Evolutionary conservation across 805 yeast species (phyloP), one percentile per base, ranked within the genome.

Genomic region (Wickerhamomyces subpelliculosus): DNA sequence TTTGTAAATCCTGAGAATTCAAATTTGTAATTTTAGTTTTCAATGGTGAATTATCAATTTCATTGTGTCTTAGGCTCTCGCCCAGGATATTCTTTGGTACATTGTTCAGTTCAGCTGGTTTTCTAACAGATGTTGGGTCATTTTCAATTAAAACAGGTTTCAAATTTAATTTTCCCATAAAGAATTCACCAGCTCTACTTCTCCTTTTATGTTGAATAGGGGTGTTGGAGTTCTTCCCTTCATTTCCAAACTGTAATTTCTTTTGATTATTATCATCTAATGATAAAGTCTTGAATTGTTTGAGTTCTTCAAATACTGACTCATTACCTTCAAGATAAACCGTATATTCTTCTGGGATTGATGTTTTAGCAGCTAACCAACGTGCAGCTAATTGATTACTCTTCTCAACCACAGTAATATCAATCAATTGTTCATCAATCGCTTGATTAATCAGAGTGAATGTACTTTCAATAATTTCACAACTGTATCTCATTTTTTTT

Each of bases 81-180:
- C 35, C 26, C 34, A 49, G 41, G 3, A 40, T 38, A 19, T 36
- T 33, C 14, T 24, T 37, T 13, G 27, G 32, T 9, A 22, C 13
- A 11, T 32, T 31, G 17, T 31, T 31, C 9, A 36, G 13, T 1
- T 46, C 50, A 9, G 45, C 45, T 5, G 47, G 46, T 31, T 54
- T 55, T 36, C 35, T 46, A 16, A 44, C 52, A 1, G 60, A 55
- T 5, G 54, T 46, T 41, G 64, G 62, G 24, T 63, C 53, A 10
- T 55, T 56, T 23, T 58, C 57, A 25, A 65, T 52, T 28, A 64
- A 45, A 2, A 65, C 55, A 0, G 72, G 68, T 34, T 57, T 58
- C 18, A 66, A 51, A 42, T 67, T 66, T 65, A 67, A 58, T 37
- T 63, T 66, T n/a, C 63, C 60, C 43, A 64, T 49, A 12, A 67